Evolutionary conservation across 2,329 filamentous ascomycete species (phyloP), one percentile per base, ranked within the genome.

Genomic region (Colletotrichum gloeosporioides): DNA sequence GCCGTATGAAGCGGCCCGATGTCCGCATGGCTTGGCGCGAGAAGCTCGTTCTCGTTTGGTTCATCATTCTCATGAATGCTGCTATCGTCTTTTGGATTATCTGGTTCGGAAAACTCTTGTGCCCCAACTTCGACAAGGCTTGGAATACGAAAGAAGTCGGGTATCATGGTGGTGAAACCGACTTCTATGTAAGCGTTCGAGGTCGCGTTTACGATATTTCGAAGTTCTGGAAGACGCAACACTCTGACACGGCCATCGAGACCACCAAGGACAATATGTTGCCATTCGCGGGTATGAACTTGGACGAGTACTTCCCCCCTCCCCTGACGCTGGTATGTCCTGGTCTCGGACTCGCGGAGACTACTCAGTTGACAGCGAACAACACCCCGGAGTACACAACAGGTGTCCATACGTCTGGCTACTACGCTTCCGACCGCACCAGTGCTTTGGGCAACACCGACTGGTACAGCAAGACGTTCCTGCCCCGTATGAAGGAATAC

Each of bases 1-100:
- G 97, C 36, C 95, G 96, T 27, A 99, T 99, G 97, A 98, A 98
- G 86, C 93, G 97, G 71, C 97, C 96, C 3, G 97, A 99, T 86
- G 95, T 99, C 10, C 95, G 97, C 31, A 95, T 98, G 92, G 97
- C 97, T 0, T 99, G 97, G 97, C 92, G 97, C 85, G 97, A 99
- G 82, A 99, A 99, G 86, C 68, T 99, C 13, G 94, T 97, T 0
- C 88, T 99, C 13, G 92, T 96, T 63, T 88, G 95, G 75, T 81
- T 98, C 69, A 99, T 99, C 79, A 83, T 95, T 34, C 80, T 99
- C 15, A 86, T 98, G 79, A 99, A 99, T 85, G 95, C 83, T 53
- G 82, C 91, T 32, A 91, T 99, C 77, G 89, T 98, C 74, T 99
- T 99, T 87, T 98, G 95, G 91, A 98, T 99, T 80, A 91, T 98